Evolutionary conservation across 2,329 filamentous ascomycete genomes (phyloP), one percentile per base, ranked within the genome.

Genomic region (Alternaria burnsii): DNA sequence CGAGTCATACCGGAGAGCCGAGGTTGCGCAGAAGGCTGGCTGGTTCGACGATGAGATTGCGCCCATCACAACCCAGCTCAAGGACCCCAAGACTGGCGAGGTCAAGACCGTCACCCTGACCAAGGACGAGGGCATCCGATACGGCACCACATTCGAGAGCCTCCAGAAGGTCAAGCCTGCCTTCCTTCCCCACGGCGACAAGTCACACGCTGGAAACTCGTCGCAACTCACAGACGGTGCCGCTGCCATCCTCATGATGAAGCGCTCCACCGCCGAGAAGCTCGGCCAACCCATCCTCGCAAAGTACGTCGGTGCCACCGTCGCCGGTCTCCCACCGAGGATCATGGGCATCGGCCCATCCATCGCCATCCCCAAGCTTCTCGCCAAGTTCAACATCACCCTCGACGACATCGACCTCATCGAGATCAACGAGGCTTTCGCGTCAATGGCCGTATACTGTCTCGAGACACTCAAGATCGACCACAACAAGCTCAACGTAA

Each of bases 381-480:
- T 99, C 46, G 81, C 81, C 75, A 90, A 95, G 82, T 89, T 90
- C 85, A 88, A 90, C 80, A 81, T 99, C 62, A 87, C 85, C 24
- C 83, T 97, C 55, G 87, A 90, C 60, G 95, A 98, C 71, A 87
- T 95, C 63, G 95, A 99, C 75, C 86, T 98, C 36, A 85, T 94
- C 70, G 95, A 98, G 86, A 82, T 99, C 76, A 99, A 99, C 83
- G 95, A 99, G 86, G 95, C 95, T 1, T 99, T 99, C 74, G 94
- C 94, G 22, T 95, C 91, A 53, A 98, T 98, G 95, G 94, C 93
- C 1, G 94, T 97, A 30, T 98, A 97, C 86, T 97, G 93, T 82
- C 82, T 91, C 4, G 78, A 84, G 59, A 81, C 77, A 67, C 85
- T 95, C 52, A 87, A 87, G 67, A 82, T 94, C 52, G 89, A 91